Conservation (phyloP, 805 yeast species). For the Teunomyces tritomae region DNA sequence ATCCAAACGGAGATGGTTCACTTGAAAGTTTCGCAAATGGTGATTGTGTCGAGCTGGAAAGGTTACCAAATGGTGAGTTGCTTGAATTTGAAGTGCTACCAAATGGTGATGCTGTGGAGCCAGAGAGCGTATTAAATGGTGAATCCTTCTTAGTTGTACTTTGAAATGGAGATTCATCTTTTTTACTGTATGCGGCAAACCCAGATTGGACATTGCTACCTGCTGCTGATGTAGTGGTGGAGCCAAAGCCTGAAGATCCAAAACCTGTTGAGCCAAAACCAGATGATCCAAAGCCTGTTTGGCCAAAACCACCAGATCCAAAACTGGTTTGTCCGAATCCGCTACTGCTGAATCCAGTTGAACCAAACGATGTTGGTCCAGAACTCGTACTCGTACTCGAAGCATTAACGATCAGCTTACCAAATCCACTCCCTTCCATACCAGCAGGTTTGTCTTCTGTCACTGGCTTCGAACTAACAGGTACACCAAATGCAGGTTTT, state of each 20-base stretch:
- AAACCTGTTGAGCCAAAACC: slow-evolving; percentile 8
- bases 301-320: slow-evolving; percentile 15
- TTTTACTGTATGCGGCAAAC: slow-evolving; percentile 3
- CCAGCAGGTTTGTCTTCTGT: neutral
- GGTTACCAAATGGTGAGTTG: slow-evolving; percentile 6
- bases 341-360: neutral
- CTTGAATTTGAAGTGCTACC: neutral
- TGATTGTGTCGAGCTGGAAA: neutral
- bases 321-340: slow-evolving; percentile 13
- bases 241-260: slow-evolving; percentile 12
- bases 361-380: neutral
- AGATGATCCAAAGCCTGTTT: slow-evolving; percentile 5
- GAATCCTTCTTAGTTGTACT: slow-evolving; percentile 8
- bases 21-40: slow-evolving; percentile 8
- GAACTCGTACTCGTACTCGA: neutral
- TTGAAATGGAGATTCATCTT: slow-evolving; percentile 4
- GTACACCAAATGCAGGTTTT: neutral
- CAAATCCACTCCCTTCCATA: too few species aligned
- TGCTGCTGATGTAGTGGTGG: neutral
- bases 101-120: neutral
- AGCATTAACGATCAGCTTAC: too few species aligned
- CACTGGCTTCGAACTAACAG: neutral
- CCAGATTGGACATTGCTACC: neutral
- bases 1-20: slow-evolving; percentile 14
- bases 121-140: slow-evolving; percentile 11